Evolutionary conservation across 805 yeast species (phyloP), one percentile per base, ranked within the genome.

Genomic region (Candida sanyiensis): DNA sequence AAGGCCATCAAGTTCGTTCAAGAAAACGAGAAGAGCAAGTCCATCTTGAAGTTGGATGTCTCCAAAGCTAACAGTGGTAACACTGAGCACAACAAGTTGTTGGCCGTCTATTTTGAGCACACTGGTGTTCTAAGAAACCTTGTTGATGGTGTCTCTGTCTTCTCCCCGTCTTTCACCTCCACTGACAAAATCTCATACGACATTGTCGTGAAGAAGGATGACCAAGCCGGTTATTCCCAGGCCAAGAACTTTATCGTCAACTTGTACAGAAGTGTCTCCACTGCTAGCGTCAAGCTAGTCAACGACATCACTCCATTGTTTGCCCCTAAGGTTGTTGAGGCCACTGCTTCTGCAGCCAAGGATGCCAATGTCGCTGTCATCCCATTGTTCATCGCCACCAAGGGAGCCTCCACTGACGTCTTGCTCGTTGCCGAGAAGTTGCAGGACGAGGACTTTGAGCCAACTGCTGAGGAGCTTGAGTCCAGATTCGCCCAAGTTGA

Each of bases 41-140:
- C 25, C n/a, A 31, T 31, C 16, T 13, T 19, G 18, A 10, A 21
- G 16, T 69, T 93, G 54, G 95, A 88, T 52, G 80, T 93, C 59
- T 78, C 94, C 9, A 81, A 75, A 61, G 95, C 97, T 22, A 97
- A 93, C 59, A 84, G 87, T 53, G 85, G 83, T 47, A 76, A 85
- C 55, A 56, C 75, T 38, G 58, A 66, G 13, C 97, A 93, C 53
- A 96, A 95, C 8, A 75, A 76, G 45, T 72, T 78, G 28, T 68
- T 93, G 41, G 81, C 87, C 30, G 70, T 81, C 10, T 84, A 70
- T 58, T 80, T 93, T 48, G 58, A 63, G 39, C 67, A 72, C 44
- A 65, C 75, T 42, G 72, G 74, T 23, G 57, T 65, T 26, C 70
- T 82, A 47, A 51, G 62, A 30, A 41, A 48, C n/a, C 59, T 76